These are phyloP conservation scores for Penicillium verrucosum DNA, from an alignment of 2,329 filamentous ascomycete species.

Conservation along the genomic window DNA sequence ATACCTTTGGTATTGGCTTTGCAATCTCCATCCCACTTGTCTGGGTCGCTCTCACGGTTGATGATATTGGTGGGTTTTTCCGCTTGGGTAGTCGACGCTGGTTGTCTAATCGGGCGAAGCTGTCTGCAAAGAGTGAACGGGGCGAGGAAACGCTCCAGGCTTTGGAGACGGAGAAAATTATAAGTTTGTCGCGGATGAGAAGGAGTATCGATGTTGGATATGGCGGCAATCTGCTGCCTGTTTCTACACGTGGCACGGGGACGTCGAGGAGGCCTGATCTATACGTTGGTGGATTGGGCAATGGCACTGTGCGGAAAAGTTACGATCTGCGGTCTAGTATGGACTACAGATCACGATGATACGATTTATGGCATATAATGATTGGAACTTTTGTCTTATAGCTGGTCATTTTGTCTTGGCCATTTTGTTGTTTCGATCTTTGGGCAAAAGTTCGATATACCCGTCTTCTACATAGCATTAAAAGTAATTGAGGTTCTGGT, in stretches of 20 bases:
- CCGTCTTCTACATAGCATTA: conserved; percentile 1
- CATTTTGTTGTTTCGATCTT: neutral
- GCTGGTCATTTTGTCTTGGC: neutral
- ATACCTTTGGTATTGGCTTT: conserved; percentile 55
- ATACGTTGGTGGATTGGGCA: conserved; percentile 11
- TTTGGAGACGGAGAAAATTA: conserved; percentile 28
- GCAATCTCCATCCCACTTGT: conserved; percentile 53
- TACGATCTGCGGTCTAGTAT: conserved; percentile 17
- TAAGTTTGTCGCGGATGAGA: conserved; percentile 24
- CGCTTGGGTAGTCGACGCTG: conserved; percentile 27
- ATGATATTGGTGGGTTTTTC: conserved; percentile 39
- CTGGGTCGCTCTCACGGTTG: conserved; percentile 46
- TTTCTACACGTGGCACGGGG: conserved; percentile 25
- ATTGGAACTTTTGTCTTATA: neutral
- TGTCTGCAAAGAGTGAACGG: neutral
- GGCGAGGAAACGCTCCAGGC: conserved; percentile 10
- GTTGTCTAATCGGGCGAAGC: conserved; percentile 17
- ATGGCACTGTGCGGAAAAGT: conserved; percentile 13
- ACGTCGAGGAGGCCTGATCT: conserved; percentile 8
- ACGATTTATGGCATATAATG: conserved; percentile 4
- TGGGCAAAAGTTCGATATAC: conserved; percentile 10
- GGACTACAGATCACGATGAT: conserved; percentile 19
- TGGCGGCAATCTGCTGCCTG: conserved; percentile 25
- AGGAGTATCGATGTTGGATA: conserved; percentile 28
- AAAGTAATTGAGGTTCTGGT: neutral